Base-by-base conservation (phyloP, 768 basidiomycete species). In the Butyriboletus loyo region DNA sequence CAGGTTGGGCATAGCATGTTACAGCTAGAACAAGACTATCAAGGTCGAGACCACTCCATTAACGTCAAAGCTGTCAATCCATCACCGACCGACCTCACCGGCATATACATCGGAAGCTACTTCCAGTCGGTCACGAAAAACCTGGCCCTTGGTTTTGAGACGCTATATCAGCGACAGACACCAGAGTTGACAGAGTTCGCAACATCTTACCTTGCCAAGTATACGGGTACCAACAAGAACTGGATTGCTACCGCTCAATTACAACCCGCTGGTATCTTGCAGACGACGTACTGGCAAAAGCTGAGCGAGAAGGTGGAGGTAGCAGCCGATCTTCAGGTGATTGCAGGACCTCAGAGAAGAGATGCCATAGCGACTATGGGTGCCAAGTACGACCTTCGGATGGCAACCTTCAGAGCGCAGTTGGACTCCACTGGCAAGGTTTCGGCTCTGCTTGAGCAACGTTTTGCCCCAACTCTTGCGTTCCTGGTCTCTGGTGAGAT, bases 401-500 rank as follows among this genome's bases (percentile, higher is more conserved):
- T 91, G 79, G 81, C 95, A 17, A 91, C 91, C 3, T 98, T 98
- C 80, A 80, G 94, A 60, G 95, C 94, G 43, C 96, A 98, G 71
- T 58, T 98, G 22, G 97, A 98, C 66, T 93, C 90, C 47, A 88
- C 87, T 25, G 95, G 96, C 40, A 99, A 98, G 73, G 90, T 98
- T 27, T 89, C 92, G 42, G 94, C 95, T 56, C 71, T 95, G 63
- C 83, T 98, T 21, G 97, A 99, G 72, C 96, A 98, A 73, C 83
- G 94, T 49, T 93, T 98, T 69, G 91, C 92, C 13, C 97, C 97
- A 5, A 84, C 91, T 9, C 98, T 99, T 66, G 85, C 92, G 14
- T 97, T 99, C 80, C 71, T 95, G 62, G 85, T 99, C 41, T 82
- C 92, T 17, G 97, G 97, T 10, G 97, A 99, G 78, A 93, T 99